phyloP scores from a whole-genome alignment of 225 moss, liverwort and hornwort species.

The Sphagnum contortum region DNA sequence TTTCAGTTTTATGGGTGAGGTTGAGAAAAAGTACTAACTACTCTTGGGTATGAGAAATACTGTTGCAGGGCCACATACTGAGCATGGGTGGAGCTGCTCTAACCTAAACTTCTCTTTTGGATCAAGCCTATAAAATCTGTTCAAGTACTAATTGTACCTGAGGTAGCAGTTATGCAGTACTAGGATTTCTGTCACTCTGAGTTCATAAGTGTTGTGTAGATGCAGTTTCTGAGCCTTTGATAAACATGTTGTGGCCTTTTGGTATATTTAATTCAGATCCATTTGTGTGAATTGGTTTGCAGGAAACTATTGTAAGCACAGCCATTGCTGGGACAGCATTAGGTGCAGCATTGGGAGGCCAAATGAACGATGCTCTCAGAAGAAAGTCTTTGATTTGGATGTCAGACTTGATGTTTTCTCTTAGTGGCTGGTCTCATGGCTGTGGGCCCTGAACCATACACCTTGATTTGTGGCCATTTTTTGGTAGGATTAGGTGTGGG shows the following conservation, averaged over 20 bases:
- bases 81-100: no score
- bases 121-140: not conserved
- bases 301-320: slow-evolving; percentile 84
- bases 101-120: not conserved
- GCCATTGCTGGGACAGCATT: slow-evolving; percentile 80
- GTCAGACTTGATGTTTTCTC: slow-evolving; percentile 53
- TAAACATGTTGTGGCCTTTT: no score
- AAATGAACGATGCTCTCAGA: slow-evolving; percentile 46
- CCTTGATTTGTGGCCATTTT: slow-evolving; percentile 64
- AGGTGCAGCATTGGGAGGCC: slow-evolving; percentile 63
- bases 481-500: slow-evolving; percentile 83
- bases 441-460: slow-evolving; percentile 32
- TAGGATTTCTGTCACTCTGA: not conserved
- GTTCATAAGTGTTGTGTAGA: not conserved
- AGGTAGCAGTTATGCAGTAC: not conserved
- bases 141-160: no score
- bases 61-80: no score
- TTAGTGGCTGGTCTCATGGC: slow-evolving; percentile 83
- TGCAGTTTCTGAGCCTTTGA: no score
- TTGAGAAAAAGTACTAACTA: no score
- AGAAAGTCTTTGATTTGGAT: slow-evolving; percentile 61
- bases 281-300: slow-evolving; percentile 3
- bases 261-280: no score
- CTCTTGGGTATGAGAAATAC: no score
- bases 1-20: no score